Base-by-base conservation (phyloP, 1,284 basidiomycete genomes). In the Fomitopsis palustris region DNA sequence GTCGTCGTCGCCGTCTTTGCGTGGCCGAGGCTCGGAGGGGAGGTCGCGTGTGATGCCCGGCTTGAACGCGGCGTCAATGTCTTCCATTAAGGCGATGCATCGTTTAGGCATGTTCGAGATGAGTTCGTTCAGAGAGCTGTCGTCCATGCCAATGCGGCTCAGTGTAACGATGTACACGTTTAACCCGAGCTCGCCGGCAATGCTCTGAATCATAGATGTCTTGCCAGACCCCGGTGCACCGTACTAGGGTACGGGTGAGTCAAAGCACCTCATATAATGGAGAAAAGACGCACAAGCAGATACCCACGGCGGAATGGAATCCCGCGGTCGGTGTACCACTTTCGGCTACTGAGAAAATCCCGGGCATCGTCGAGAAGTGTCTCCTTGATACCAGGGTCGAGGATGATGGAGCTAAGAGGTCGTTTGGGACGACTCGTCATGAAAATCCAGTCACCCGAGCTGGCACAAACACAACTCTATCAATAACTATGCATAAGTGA, bases 51-150 rank as follows among this genome's bases (percentile, higher is more conserved):
- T 55, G 39, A 55, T 42, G 6, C 37, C 54, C 23, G 79, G 78
- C 56, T 81, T 80, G 70, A 91, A 88, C 0, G 87, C 87, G 3
- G 85, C 88, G 63, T 92, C 89, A 59, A 92, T 87, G 67, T 91
- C 91, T 72, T 93, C 91, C 81, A 93, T 88, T 25, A 93, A 75
- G 0, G 88, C 84, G 59, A 93, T 87, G 63, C 85, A 88, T 62
- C 81, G 78, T 54, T 83, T 78, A 43, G 91, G 90, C 2, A 93
- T 79, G 8, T 81, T 77, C 8, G 81, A 79, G 60, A 92, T 84
- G 41, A 92, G 75, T 25, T 83, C 78, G 51, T 75, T 78, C 29
- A 93, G 80, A 4, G 74, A 69, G 1, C 77, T 75, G 67, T 94
- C 92, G 68, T 92, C 88, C 60, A 94, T 71, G 12, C 85, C 85